These are phyloP conservation scores for Rubroboletus pulcherrimus DNA, from an alignment of 768 basidiomycete species.

Conservation along the genomic window DNA sequence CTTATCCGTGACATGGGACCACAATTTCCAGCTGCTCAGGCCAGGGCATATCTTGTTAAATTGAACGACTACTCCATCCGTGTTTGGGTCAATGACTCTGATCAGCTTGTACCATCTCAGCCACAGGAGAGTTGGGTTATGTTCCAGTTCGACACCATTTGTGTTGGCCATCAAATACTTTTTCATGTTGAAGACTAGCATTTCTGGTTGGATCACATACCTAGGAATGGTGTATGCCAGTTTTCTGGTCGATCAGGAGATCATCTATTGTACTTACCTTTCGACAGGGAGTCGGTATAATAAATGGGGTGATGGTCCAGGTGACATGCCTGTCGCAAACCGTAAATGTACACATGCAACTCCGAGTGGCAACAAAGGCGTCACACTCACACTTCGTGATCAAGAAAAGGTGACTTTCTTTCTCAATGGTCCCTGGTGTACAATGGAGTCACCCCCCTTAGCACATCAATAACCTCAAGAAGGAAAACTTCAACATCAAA, in stretches of 20 bases:
- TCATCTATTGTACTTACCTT: too few relatives aligned
- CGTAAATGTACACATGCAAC: constrained; percentile 40
- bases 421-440: neutral
- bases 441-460: constrained; percentile 29
- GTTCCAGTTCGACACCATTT: too few relatives aligned
- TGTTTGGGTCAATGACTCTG: constrained; percentile 19
- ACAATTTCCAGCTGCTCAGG: constrained; percentile 16
- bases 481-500: constrained; percentile 96
- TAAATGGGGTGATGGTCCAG: constrained; percentile 46
- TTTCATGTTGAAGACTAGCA: too few relatives aligned
- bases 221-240: too few relatives aligned
- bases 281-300: neutral
- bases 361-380: constrained; percentile 30
- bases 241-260: too few relatives aligned
- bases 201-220: too few relatives aligned
- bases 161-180: too few relatives aligned
- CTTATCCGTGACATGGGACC: constrained; percentile 25
- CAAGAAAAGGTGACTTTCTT: constrained; percentile 78
- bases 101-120: neutral
- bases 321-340: constrained; percentile 48
- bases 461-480: constrained; percentile 94
- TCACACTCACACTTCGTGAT: constrained; percentile 79
- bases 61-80: constrained; percentile 13
- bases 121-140: too few relatives aligned
- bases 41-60: constrained; percentile 8